Evolutionary conservation across 805 yeast genomes (phyloP), one percentile per base, ranked within the genome.

Genomic region (Zygosaccharomyces gambellarensis): DNA sequence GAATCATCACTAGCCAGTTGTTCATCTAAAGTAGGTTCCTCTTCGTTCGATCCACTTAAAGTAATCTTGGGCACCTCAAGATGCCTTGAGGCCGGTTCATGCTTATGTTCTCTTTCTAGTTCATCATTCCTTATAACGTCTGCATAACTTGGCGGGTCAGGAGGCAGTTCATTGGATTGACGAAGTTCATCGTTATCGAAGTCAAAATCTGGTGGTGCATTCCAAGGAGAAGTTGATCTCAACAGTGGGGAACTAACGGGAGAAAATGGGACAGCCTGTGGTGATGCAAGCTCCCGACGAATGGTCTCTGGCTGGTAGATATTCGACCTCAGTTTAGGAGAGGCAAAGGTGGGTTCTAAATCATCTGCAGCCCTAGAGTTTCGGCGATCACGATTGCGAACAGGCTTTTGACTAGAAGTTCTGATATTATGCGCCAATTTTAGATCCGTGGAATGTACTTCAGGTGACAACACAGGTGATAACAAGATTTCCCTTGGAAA

Each of bases 191-290:
- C 46, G 12, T 30, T 39, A 19, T 49, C 52, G 39, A 52, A 54
- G 44, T 59, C 59, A 46, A 57, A 60, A 4, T 42, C 51, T 11
- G 63, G 64, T 9, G 62, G 62, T 2, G 55, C 56, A 12, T 52
- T 53, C 21, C 42, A 39, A 11, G 55, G 45, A 5, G 55, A 79
- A 23, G 82, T 75, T 0, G 88, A 86, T 30, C 85, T 56, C 30
- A 76, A 70, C 5, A 70, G 60, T 9, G 66, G 64, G 5, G 79
- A 62, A 2, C 80, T 71, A 2, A 67, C 56, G 5, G 83, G 82
- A 1, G 85, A 78, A 22, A 72, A 67, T 2, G 88, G 88, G 41
- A 75, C 61, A 3, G 87, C 89, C 52, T 81, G 90, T 1, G 87
- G 85, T 0, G 87, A 81, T 28, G 75, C 69, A 45, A 81, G 56